Conservation (phyloP, 1,284 basidiomycete species). For the Neonothopanus nambi region DNA sequence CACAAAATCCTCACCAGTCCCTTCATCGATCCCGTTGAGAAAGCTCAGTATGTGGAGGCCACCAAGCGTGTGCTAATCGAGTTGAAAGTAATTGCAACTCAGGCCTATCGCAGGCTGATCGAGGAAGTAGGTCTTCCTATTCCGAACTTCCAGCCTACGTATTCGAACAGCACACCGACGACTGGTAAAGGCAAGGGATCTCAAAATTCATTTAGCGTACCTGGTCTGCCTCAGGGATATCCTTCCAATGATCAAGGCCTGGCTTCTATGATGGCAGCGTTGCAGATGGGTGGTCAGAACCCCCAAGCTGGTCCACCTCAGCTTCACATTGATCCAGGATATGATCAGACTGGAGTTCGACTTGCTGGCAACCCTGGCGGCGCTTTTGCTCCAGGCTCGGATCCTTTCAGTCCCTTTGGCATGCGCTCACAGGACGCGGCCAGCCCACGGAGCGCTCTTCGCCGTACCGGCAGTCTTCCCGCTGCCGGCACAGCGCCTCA, state of each 20-base stretch:
- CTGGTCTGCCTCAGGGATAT: slow-evolving; percentile 75
- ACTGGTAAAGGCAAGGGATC: slow-evolving; percentile 65
- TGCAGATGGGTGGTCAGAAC: slow-evolving; percentile 85
- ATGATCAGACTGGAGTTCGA: slow-evolving; percentile 44
- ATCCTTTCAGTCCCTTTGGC: slow-evolving; percentile 76
- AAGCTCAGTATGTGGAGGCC: slow-evolving; percentile 74
- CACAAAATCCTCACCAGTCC: slow-evolving; percentile 90
- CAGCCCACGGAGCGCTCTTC: slow-evolving; percentile 49
- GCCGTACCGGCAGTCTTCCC: slow-evolving; percentile 49
- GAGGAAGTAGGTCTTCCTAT: slow-evolving; percentile 93
- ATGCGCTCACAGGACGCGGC: slow-evolving; percentile 61
- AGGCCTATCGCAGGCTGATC: slow-evolving; percentile 90
- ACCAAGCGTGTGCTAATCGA: slow-evolving; percentile 87
- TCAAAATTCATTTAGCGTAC: slow-evolving; percentile 61
- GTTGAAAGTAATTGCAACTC: slow-evolving; percentile 86
- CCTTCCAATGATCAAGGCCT: slow-evolving; percentile 79
- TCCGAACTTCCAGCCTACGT: slow-evolving; percentile 80
- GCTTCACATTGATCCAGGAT: slow-evolving; percentile 68
- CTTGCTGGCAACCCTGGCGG: slow-evolving; percentile 45
- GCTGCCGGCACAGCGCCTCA: slow-evolving; percentile 41
- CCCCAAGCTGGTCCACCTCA: slow-evolving; percentile 77
- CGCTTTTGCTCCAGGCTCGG: slow-evolving; percentile 63
- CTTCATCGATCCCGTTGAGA: slow-evolving; percentile 74
- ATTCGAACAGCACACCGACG: slow-evolving; percentile 62
- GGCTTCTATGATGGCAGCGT: slow-evolving; percentile 85